These are phyloP conservation scores for Omphalea diandra DNA, from an alignment of 441 rosid genomes.

Conservation along the genomic window DNA sequence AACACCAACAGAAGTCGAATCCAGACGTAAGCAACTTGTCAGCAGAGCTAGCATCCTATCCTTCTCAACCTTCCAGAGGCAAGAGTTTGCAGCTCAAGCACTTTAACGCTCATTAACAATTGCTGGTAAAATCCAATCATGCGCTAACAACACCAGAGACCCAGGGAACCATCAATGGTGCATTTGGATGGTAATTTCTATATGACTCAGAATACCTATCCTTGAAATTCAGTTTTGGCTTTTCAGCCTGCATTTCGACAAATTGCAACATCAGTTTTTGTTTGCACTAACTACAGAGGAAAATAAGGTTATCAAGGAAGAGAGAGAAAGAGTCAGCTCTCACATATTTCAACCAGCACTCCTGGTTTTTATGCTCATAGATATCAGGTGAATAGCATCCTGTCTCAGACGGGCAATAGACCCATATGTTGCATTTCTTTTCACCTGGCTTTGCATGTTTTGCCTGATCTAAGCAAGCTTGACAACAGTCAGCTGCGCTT, in stretches of 20 bases:
- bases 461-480: slow-evolving; percentile 93
- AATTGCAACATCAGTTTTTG: slow-evolving; percentile 1
- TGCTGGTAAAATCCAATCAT: slow-evolving; percentile 34
- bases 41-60: slow-evolving; percentile 21
- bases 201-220: slow-evolving; percentile 72
- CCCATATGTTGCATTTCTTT: slow-evolving; percentile 89
- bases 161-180: slow-evolving; percentile 94
- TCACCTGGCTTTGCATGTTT: slow-evolving; percentile 70
- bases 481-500: slow-evolving; percentile 98
- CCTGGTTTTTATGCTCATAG: slow-evolving; percentile 78
- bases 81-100: slow-evolving; percentile 6
- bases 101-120: slow-evolving; percentile 5
- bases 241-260: slow-evolving; percentile 67
- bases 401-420: slow-evolving; percentile 80
- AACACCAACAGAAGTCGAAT: too few species aligned
- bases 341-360: slow-evolving; percentile 98
- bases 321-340: slow-evolving; percentile 35
- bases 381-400: slow-evolving; percentile 94
- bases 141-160: slow-evolving; percentile 69
- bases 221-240: slow-evolving; percentile 73
- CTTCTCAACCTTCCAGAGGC: not conserved
- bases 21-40: slow-evolving; percentile 8
- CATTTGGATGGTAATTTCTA: slow-evolving; percentile 74
- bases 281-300: not conserved
- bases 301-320: not conserved